These are phyloP conservation scores for Lachnellula cervina DNA, from an alignment of 2,329 filamentous ascomycete genomes.

Conservation along the genomic window DNA sequence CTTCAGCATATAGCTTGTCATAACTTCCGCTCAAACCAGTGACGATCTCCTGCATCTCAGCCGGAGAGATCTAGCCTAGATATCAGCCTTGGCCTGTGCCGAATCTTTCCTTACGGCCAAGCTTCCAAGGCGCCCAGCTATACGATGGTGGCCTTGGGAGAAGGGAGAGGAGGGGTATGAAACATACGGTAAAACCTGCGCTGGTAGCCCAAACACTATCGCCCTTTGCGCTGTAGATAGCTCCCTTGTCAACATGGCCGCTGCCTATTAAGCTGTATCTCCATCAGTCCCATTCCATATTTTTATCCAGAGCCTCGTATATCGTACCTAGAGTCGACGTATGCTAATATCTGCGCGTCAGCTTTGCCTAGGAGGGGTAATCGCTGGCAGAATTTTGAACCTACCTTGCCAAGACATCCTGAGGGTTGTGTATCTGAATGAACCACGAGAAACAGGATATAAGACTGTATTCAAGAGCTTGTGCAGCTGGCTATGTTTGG, in stretches of 20 bases:
- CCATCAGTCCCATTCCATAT: constrained; percentile 20
- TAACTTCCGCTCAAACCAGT: constrained; percentile 44
- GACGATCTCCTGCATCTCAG: constrained; percentile 55
- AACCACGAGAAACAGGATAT: constrained; percentile 3
- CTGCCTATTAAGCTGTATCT: constrained; percentile 67
- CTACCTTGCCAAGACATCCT: constrained; percentile 75
- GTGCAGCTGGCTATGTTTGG: constrained; percentile 4
- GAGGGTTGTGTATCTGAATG: constrained; percentile 15
- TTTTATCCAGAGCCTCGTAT: neutral
- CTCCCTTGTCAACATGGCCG: constrained; percentile 76
- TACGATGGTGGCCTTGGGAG: neutral
- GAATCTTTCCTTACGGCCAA: neutral
- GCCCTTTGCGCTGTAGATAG: constrained; percentile 76
- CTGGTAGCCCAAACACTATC: constrained; percentile 75
- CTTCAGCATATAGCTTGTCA: constrained; percentile 65
- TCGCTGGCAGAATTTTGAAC: constrained; percentile 22
- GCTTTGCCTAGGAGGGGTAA: constrained; percentile 28
- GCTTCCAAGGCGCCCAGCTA: neutral
- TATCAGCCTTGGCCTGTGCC: constrained; percentile 14
- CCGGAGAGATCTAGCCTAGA: constrained; percentile 47
- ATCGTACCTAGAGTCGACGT: constrained; percentile 57
- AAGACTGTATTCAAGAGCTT: neutral
- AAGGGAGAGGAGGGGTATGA: neutral
- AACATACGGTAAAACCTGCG: constrained; percentile 51
- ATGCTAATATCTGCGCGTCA: constrained; percentile 39